Evolutionary conservation across 257 asterid species (phyloP).

Genomic region (Petunia secreta): DNA sequence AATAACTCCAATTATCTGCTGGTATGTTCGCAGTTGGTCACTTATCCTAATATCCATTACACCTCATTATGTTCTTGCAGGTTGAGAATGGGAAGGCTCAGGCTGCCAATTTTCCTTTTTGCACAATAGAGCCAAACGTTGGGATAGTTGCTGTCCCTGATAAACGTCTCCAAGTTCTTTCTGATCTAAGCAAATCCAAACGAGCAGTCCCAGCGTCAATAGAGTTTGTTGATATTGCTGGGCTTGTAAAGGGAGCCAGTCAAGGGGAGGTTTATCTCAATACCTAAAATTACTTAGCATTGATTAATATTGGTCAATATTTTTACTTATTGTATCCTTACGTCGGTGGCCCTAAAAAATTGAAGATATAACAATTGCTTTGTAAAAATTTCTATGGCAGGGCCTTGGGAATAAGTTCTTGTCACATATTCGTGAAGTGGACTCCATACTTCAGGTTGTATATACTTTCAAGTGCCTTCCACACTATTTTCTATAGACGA

Average conservation of each 20-base stretch:
- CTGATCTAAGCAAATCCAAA: slow-evolving; percentile 84
- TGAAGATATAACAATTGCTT: slow-evolving; percentile 2
- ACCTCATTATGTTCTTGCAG: slow-evolving; percentile 44
- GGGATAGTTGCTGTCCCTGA: slow-evolving; percentile 98
- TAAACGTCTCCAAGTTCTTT: slow-evolving; percentile 82
- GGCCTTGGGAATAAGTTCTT: slow-evolving; percentile 96
- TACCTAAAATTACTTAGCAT: neutral
- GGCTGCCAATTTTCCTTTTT: slow-evolving; percentile 96
- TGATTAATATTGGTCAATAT: neutral
- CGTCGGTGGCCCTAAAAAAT: neutral
- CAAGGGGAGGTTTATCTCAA: slow-evolving; percentile 86
- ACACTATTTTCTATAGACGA: neutral
- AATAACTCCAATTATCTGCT: neutral
- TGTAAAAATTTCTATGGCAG: slow-evolving; percentile 47
- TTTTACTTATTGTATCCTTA: slow-evolving; percentile 19
- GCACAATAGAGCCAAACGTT: slow-evolving; percentile 95
- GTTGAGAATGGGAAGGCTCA: slow-evolving; percentile 99
- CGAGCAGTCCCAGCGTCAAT: slow-evolving; percentile 85
- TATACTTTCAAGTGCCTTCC: neutral
- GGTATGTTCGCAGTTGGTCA: slow-evolving; percentile 11
- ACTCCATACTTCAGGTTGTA: slow-evolving; percentile 90
- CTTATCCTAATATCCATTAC: neutral
- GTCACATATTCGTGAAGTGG: slow-evolving; percentile 97
- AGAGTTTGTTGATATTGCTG: slow-evolving; percentile 98
- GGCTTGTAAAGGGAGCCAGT: slow-evolving; percentile 98